Conservation (phyloP, 129 eudicot species). For the Artemisia argyi region DNA sequence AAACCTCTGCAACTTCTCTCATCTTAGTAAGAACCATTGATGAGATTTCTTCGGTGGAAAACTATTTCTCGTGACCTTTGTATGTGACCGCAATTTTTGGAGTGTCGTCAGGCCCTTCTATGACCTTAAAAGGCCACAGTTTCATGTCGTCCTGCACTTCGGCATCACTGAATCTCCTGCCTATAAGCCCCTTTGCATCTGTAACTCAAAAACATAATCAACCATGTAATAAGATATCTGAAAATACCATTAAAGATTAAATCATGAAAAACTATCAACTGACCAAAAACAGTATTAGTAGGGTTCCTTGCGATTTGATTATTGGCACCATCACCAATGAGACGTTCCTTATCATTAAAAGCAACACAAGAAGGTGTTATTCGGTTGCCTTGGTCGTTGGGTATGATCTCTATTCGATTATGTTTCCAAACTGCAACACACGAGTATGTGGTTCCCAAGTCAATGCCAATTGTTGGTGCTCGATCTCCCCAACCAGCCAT, state of each 20-base stretch:
- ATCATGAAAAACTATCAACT: not conserved
- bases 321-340: slow-evolving; percentile 16
- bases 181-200: slow-evolving; percentile 18
- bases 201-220: not conserved
- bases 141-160: too few species aligned
- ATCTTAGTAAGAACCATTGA: too few species aligned
- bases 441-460: not conserved
- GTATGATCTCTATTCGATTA: not conserved
- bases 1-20: too few species aligned
- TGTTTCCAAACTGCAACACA: slow-evolving; percentile 8
- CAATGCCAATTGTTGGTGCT: slow-evolving; percentile 10
- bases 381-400: slow-evolving; percentile 14
- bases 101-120: too few species aligned
- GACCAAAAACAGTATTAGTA: slow-evolving; percentile 3
- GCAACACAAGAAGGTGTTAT: slow-evolving; percentile 16
- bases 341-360: not conserved
- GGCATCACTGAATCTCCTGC: too few species aligned
- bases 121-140: too few species aligned
- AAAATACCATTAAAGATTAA: too few species aligned
- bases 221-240: too few species aligned
- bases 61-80: too few species aligned
- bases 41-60: too few species aligned
- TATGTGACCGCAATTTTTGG: too few species aligned
- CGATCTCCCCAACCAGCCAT: too few species aligned
- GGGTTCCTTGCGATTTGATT: slow-evolving; percentile 10